Percentiles rank a stretch among this genome's conserved stretches.
These are phyloP conservation scores for Graphilbum ipis-grandicollis DNA, from an alignment of 2,329 filamentous ascomycete species.

Conservation along the genomic window DNA sequence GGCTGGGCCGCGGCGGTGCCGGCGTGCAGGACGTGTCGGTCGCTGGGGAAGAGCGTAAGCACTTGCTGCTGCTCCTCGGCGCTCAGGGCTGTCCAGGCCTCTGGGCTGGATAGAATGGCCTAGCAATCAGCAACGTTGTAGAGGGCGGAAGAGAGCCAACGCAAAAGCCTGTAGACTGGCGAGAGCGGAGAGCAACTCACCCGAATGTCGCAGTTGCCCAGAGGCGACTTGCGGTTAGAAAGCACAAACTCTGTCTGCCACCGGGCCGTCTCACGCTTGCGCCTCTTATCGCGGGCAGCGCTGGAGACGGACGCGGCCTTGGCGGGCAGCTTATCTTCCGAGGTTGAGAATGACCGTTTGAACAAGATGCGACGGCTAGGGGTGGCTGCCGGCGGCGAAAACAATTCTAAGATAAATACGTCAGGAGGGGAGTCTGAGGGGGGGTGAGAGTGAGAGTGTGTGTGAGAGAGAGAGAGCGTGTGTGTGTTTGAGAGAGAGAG, in stretches of 20 bases:
- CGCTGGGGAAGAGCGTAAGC: constrained; percentile 19
- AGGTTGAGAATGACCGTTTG: background rate
- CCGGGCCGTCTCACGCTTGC: constrained; percentile 8
- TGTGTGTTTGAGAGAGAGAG: background rate
- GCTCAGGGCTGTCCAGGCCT: constrained; percentile 20
- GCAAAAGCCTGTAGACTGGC: background rate
- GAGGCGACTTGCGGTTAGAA: constrained; percentile 17
- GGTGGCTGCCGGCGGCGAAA: background rate
- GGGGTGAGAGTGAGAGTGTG: too few species aligned
- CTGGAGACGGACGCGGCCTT: background rate
- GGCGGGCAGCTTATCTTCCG: background rate
- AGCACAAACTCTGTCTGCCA: constrained; percentile 16
- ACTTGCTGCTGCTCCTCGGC: constrained; percentile 16
- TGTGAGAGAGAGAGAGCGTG: too few species aligned
- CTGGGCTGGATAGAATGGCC: constrained; percentile 19
- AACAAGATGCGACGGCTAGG: constrained; percentile 1
- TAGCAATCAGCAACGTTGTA: constrained; percentile 6
- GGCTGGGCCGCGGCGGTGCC: constrained; percentile 17
- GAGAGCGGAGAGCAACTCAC: constrained; percentile 14
- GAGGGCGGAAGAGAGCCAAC: background rate
- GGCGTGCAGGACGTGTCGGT: constrained; percentile 14
- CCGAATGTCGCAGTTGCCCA: constrained; percentile 17
- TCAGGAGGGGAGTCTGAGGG: too few species aligned
- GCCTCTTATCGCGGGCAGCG: constrained; percentile 1
- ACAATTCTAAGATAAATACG: too few species aligned